phyloP scores from a whole-genome alignment of 176 grass and related monocot genomes.

The Cenchrus fungigraminus region DNA sequence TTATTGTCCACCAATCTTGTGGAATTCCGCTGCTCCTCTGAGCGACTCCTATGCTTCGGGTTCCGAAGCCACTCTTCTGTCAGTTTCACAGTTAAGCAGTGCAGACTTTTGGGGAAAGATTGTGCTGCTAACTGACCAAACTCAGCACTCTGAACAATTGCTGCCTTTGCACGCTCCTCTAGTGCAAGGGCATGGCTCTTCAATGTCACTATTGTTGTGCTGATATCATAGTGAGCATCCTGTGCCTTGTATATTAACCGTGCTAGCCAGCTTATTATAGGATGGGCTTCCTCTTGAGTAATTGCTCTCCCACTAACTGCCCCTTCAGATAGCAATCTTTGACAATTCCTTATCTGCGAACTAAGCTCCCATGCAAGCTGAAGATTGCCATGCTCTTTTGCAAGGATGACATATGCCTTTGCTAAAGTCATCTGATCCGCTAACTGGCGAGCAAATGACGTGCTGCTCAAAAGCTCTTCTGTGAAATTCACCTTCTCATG shows the following conservation, averaged over 20 bases:
- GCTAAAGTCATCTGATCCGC: constrained; percentile 96
- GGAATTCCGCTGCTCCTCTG: constrained; percentile 81
- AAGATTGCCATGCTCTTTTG: constrained; percentile 93
- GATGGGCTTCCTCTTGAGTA: constrained; percentile 72
- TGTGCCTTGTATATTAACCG: constrained; percentile 92
- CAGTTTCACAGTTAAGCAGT: constrained; percentile 82
- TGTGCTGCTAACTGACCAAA: constrained; percentile 91
- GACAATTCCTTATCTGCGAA: constrained; percentile 91
- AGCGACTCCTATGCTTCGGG: constrained; percentile 54
- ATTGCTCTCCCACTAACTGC: constrained; percentile 82
- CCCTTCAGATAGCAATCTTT: constrained; percentile 82
- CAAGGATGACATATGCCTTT: constrained; percentile 90
- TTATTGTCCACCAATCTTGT: constrained; percentile 96
- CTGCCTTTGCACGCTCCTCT: constrained; percentile 91
- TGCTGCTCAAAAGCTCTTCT: constrained; percentile 93
- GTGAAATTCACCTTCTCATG: constrained; percentile 79
- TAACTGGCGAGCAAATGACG: constrained; percentile 87
- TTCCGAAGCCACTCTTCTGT: constrained; percentile 82
- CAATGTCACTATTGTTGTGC: constrained; percentile 82
- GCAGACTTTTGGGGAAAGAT: constrained; percentile 77
- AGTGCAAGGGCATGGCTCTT: constrained; percentile 83
- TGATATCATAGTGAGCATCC: constrained; percentile 98
- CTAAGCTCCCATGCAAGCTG: constrained; percentile 95
- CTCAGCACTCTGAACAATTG: constrained; percentile 77
- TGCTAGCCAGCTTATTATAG: constrained; percentile 77